Conservation (phyloP, 2,329 filamentous ascomycete species). For the Zasmidium cellare region DNA sequence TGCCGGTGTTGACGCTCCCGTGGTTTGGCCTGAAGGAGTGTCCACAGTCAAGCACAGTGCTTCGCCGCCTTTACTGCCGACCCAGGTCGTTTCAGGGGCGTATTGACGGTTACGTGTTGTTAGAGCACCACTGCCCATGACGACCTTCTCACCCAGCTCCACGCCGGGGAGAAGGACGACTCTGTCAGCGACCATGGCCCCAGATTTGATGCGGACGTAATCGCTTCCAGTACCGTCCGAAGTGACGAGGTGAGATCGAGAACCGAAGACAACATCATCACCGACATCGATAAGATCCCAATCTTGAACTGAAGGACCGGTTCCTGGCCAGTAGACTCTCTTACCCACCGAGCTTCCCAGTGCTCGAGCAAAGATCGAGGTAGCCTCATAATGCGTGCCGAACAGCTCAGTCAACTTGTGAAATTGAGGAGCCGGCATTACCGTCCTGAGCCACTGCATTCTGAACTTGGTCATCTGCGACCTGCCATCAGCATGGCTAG, state of each 20-base stretch:
- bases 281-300: slow-evolving; percentile 58
- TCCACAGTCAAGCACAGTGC: slow-evolving; percentile 46
- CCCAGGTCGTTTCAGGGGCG: slow-evolving; percentile 49
- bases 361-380: slow-evolving; percentile 51
- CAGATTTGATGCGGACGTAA: slow-evolving; percentile 47
- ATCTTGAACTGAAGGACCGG: slow-evolving; percentile 54
- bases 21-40: slow-evolving; percentile 1
- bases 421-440: slow-evolving; percentile 48
- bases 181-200: slow-evolving; percentile 59
- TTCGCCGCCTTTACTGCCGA: slow-evolving; percentile 55
- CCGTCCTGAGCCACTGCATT: slow-evolving; percentile 44
- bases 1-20: slow-evolving; percentile 1
- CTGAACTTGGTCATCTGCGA: slow-evolving; percentile 48
- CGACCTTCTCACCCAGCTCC: slow-evolving; percentile 48
- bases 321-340: slow-evolving; percentile 60
- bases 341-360: slow-evolving; percentile 56
- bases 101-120: slow-evolving; percentile 50
- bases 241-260: slow-evolving; percentile 55
- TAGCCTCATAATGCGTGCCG: slow-evolving; percentile 57
- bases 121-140: slow-evolving; percentile 57
- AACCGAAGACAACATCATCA: slow-evolving; percentile 61
- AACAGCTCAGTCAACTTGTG: slow-evolving; percentile 53
- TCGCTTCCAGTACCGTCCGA: slow-evolving; percentile 54
- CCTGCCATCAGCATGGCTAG: slow-evolving; percentile 33
- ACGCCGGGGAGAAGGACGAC: slow-evolving; percentile 56